phyloP scores from a whole-genome alignment of 768 basidiomycete species.

The Scleroderma bovista region DNA sequence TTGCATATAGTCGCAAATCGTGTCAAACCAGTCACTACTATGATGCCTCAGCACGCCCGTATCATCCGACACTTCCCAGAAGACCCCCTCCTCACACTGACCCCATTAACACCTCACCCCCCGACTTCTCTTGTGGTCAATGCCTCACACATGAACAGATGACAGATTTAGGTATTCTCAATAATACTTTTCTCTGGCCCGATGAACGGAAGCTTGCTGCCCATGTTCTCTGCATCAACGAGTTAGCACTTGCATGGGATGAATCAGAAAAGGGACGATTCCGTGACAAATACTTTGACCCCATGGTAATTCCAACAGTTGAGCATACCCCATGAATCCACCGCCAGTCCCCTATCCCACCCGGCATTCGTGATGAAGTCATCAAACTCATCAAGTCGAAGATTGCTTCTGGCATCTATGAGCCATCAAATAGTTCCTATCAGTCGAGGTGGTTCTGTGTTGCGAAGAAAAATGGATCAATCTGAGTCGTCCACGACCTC shows the following conservation, averaged over 20 bases:
- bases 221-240: neutral
- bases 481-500: conserved; percentile 15
- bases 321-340: conserved; percentile 31
- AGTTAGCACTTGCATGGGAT: conserved; percentile 1
- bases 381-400: conserved; percentile 26
- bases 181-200: too few relatives aligned
- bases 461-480: conserved; percentile 17
- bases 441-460: conserved; percentile 36
- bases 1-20: conserved; percentile 1
- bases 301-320: conserved; percentile 27
- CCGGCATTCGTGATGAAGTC: conserved; percentile 20
- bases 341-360: conserved; percentile 23
- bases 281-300: conserved; percentile 25
- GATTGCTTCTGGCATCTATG: conserved; percentile 34
- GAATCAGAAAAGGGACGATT: conserved; percentile 31
- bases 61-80: too few relatives aligned
- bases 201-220: neutral
- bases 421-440: conserved; percentile 35
- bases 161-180: too few relatives aligned
- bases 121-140: too few relatives aligned
- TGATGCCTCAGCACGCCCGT: too few relatives aligned
- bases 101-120: too few relatives aligned
- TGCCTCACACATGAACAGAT: too few relatives aligned
- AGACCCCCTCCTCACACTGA: too few relatives aligned
- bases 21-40: too few relatives aligned